Conservation (phyloP, 257 asterid genomes). For the Solanum tacnaense region DNA sequence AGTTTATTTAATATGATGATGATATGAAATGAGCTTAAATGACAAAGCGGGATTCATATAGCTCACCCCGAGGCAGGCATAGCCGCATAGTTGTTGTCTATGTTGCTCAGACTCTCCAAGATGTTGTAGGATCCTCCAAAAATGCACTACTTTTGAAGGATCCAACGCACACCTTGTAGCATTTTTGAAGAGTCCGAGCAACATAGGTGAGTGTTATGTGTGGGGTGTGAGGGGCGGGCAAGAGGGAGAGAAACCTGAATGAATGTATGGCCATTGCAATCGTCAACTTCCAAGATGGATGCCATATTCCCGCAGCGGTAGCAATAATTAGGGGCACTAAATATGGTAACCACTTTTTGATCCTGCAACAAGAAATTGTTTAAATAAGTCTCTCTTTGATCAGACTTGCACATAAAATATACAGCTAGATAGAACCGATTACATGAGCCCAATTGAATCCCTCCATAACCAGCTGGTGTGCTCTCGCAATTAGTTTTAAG, state of each 20-base stretch:
- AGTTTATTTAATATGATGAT: neutral
- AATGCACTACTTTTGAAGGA: neutral
- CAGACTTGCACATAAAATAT: neutral
- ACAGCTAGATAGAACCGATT: conserved; percentile 3
- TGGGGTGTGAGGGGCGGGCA: neutral
- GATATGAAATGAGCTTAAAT: neutral
- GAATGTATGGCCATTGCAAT: conserved; percentile 55
- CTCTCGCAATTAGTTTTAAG: conserved; percentile 76
- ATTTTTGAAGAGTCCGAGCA: neutral
- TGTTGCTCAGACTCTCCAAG: neutral
- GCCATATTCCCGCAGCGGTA: conserved; percentile 91
- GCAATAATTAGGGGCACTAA: conserved; percentile 80
- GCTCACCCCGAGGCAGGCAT: neutral
- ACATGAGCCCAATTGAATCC: conserved; percentile 88
- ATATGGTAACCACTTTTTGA: conserved; percentile 76
- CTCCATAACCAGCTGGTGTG: conserved; percentile 89
- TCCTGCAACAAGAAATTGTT: conserved; percentile 41
- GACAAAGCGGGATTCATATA: neutral
- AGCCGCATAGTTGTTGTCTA: neutral
- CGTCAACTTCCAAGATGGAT: conserved; percentile 74
- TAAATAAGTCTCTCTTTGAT: neutral
- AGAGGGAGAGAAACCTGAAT: conserved; percentile 44
- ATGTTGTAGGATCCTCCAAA: neutral
- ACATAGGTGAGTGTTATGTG: neutral
- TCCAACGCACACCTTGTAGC: neutral